Percentiles rank a stretch among this genome's conserved stretches.
phyloP scores from a whole-genome alignment of 2,329 filamentous ascomycete genomes.

The Aureobasidium mangrovei region DNA sequence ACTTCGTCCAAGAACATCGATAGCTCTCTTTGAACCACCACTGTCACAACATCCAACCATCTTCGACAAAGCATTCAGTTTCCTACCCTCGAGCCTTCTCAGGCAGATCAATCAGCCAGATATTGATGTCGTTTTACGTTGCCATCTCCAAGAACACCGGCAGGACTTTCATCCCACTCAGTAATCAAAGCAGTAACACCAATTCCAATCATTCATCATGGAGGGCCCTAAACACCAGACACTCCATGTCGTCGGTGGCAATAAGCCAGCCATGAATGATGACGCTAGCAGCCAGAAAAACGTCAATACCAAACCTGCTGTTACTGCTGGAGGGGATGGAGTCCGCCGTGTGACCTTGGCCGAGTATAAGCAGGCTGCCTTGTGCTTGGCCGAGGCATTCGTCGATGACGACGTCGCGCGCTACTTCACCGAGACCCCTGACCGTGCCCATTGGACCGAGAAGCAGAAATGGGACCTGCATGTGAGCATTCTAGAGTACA shows the following conservation, averaged over 20 bases:
- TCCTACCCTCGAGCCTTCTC: not conserved
- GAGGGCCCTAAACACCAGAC: conserved; percentile 30
- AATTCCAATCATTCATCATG: conserved; percentile 35
- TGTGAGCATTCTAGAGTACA: conserved; percentile 66
- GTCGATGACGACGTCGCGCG: conserved; percentile 62
- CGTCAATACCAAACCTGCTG: conserved; percentile 1
- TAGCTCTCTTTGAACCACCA: not conserved
- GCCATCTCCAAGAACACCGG: conserved; percentile 38
- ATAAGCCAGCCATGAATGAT: conserved; percentile 32
- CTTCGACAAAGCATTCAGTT: not conserved
- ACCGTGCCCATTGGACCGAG: conserved; percentile 52
- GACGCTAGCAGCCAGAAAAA: conserved; percentile 3
- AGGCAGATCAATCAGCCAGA: conserved; percentile 2
- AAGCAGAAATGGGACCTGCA: conserved; percentile 69
- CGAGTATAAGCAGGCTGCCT: conserved; percentile 63
- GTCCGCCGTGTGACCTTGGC: conserved; percentile 56
- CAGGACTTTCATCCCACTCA: conserved; percentile 38
- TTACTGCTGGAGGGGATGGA: conserved; percentile 32
- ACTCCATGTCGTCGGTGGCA: conserved; percentile 15
- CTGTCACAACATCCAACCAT: not conserved
- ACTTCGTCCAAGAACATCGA: too few relatives aligned
- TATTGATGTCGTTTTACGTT: conserved; percentile 28
- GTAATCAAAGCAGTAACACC: conserved; percentile 32
- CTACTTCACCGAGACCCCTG: conserved; percentile 66
- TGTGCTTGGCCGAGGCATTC: conserved; percentile 69